Evolutionary conservation across 1,284 basidiomycete genomes (phyloP).

Genomic region (Ceratobasidium sp.): DNA sequence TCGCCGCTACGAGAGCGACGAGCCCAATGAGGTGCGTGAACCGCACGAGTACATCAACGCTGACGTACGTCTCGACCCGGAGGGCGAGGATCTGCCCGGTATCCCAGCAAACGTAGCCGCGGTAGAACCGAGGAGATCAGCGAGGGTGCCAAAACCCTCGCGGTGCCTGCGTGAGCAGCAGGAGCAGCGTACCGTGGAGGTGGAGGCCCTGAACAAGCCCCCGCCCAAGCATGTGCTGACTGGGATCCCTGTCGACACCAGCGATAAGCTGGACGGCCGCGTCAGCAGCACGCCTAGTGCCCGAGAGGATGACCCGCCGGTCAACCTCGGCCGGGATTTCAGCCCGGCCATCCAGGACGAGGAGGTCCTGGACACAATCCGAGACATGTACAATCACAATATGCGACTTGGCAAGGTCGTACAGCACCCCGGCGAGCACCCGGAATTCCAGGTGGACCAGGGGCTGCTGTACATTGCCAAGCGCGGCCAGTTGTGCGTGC

Average conservation of each 20-base stretch:
- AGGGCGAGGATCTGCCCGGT: constrained; percentile 12
- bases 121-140: not conserved
- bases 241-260: not conserved
- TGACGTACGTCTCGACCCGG: not conserved
- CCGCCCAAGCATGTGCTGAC: not conserved
- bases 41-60: constrained; percentile 34
- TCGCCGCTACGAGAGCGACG: constrained; percentile 53
- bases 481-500: constrained; percentile 53
- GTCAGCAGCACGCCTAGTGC: not conserved
- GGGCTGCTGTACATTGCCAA: constrained; percentile 49
- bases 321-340: not conserved
- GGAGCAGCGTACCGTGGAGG: not conserved
- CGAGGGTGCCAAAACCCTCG: not conserved
- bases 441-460: constrained; percentile 49
- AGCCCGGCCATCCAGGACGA: not conserved
- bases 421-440: constrained; percentile 45
- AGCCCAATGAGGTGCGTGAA: constrained; percentile 46
- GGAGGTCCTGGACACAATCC: not conserved
- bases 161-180: not conserved
- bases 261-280: not conserved
- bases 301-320: not conserved
- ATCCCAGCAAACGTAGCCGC: not conserved
- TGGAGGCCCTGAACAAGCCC: not conserved
- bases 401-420: not conserved
- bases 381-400: not conserved